Conservation (phyloP, 805 yeast species). For the Brettanomyces nanus region DNA sequence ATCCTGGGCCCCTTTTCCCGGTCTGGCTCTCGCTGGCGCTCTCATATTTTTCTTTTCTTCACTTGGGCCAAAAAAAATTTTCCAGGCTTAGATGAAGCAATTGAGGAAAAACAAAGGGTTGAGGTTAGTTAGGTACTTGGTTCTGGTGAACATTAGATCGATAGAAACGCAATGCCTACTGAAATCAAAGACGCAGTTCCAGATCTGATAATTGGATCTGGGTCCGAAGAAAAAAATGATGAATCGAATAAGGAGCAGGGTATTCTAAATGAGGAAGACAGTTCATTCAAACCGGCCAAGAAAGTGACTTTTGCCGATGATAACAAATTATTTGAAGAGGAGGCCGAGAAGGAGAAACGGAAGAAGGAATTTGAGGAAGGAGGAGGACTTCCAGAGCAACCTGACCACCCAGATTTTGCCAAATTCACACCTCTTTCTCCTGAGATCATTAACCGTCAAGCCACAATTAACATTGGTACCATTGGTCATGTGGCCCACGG, state of each 20-base stretch:
- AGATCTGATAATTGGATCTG: slow-evolving; percentile 67
- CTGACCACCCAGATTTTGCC: slow-evolving; percentile 77
- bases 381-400: slow-evolving; percentile 97
- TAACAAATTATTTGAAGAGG: slow-evolving; percentile 41
- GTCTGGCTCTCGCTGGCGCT: too few relatives aligned
- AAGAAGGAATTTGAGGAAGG: slow-evolving; percentile 91
- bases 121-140: too few relatives aligned
- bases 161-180: slow-evolving; percentile 66
- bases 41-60: too few relatives aligned
- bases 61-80: too few relatives aligned
- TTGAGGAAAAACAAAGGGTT: too few relatives aligned
- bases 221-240: slow-evolving; percentile 24
- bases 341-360: slow-evolving; percentile 63
- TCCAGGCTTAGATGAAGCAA: too few relatives aligned
- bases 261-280: slow-evolving; percentile 24
- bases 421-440: slow-evolving; percentile 81
- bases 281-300: slow-evolving; percentile 42
- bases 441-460: slow-evolving; percentile 97
- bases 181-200: slow-evolving; percentile 84
- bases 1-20: too few relatives aligned
- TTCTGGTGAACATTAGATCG: too few relatives aligned
- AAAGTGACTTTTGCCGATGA: slow-evolving; percentile 78
- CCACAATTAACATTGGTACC: slow-evolving; percentile 97
- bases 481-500: slow-evolving; percentile 99
- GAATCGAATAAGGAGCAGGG: neutral